A percentile compares a stretch with the other conserved stretches of the same genome.
phyloP scores from a whole-genome alignment of 768 basidiomycete genomes.

The Cystobasidium ongulense region DNA sequence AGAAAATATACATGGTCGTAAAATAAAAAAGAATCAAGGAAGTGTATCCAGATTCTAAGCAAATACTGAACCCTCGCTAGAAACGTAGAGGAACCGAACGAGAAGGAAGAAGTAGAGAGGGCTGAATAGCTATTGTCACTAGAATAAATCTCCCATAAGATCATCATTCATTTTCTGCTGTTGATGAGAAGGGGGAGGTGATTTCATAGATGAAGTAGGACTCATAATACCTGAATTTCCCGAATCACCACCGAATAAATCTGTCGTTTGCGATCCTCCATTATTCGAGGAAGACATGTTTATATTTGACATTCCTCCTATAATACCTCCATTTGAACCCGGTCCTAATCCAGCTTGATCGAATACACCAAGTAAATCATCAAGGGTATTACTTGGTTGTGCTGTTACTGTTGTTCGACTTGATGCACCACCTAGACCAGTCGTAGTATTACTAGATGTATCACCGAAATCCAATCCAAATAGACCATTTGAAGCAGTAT shows the following conservation, averaged over 20 bases:
- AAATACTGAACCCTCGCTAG: no score
- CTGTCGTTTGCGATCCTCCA: background rate
- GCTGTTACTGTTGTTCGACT: background rate
- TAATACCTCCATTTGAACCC: slow-evolving; percentile 8
- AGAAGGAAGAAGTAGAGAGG: no score
- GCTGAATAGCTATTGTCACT: no score
- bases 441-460: background rate
- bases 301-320: background rate
- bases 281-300: background rate
- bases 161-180: slow-evolving; percentile 16
- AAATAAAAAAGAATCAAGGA: no score
- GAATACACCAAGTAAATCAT: slow-evolving; percentile 36
- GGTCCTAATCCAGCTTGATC: slow-evolving; percentile 25
- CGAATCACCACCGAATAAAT: background rate
- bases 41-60: no score
- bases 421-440: background rate
- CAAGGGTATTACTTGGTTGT: slow-evolving; percentile 33
- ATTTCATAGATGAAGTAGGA: background rate
- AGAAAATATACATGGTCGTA: no score
- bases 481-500: slow-evolving; percentile 1
- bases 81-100: no score
- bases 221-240: background rate
- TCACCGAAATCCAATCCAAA: slow-evolving; percentile 26
- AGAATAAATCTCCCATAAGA: slow-evolving; percentile 30
- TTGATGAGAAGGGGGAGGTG: background rate